Percentiles rank a stretch among this genome's conserved stretches.
Evolutionary conservation across 2,329 filamentous ascomycete genomes (phyloP).

Genomic region (Erysiphe pulchra): DNA sequence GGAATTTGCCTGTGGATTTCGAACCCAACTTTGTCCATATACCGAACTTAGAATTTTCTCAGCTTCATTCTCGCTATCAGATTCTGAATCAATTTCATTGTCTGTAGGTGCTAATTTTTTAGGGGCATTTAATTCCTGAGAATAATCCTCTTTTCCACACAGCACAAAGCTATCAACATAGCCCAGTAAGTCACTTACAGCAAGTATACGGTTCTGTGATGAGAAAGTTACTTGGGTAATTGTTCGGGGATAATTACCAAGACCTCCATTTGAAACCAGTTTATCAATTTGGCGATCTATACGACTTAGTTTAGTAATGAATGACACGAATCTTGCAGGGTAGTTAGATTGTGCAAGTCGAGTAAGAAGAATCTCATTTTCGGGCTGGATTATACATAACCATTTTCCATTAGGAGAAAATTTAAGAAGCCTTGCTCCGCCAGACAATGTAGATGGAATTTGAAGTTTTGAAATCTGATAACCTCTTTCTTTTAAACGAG

Average conservation of each 20-base stretch:
- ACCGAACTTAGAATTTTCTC: slow-evolving; percentile 22
- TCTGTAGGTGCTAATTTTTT: slow-evolving; percentile 14
- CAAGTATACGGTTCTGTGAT: slow-evolving; percentile 52
- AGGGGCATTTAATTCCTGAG: slow-evolving; percentile 15
- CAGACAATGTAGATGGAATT: slow-evolving; percentile 28
- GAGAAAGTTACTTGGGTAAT: slow-evolving; percentile 59
- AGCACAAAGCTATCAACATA: slow-evolving; percentile 72
- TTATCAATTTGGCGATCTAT: slow-evolving; percentile 27
- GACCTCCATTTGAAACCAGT: slow-evolving; percentile 32
- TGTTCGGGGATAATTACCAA: slow-evolving; percentile 51
- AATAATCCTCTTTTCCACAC: slow-evolving; percentile 25
- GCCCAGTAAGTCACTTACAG: slow-evolving; percentile 56
- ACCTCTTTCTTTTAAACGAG: slow-evolving; percentile 24
- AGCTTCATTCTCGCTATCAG: slow-evolving; percentile 17
- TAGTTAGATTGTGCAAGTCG: slow-evolving; percentile 15
- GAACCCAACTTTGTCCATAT: slow-evolving; percentile 45
- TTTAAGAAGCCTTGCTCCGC: slow-evolving; percentile 42
- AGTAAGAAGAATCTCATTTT: slow-evolving; percentile 29
- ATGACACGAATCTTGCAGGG: slow-evolving; percentile 17
- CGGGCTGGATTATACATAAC: slow-evolving; percentile 37
- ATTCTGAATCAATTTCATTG: slow-evolving; percentile 18
- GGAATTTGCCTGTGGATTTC: slow-evolving; percentile 43
- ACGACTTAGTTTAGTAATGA: slow-evolving; percentile 23
- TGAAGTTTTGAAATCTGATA: slow-evolving; percentile 47
- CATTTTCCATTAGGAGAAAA: slow-evolving; percentile 47